phyloP scores from a whole-genome alignment of 1,284 basidiomycete species.

The Moesziomyces antarcticus region DNA sequence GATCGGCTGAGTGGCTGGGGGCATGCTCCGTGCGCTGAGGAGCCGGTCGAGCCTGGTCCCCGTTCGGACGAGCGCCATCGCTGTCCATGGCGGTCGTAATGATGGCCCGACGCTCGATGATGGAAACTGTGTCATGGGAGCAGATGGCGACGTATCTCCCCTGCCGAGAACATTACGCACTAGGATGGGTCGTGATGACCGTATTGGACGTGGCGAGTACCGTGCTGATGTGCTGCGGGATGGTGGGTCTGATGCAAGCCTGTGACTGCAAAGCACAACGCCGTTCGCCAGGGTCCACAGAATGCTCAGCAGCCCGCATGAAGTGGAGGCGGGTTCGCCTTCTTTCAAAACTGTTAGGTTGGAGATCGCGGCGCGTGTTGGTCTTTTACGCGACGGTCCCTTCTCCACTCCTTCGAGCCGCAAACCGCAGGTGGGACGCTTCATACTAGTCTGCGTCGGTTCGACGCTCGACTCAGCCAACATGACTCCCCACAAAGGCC shows the following conservation, averaged over 20 bases:
- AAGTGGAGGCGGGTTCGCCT: constrained; percentile 1
- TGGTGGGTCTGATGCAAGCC: neutral
- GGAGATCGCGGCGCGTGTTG: constrained; percentile 18
- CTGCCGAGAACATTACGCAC: too few relatives aligned
- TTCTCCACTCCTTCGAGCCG: too few relatives aligned
- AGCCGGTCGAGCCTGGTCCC: constrained; percentile 4
- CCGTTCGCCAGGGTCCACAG: constrained; percentile 7
- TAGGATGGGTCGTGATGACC: too few relatives aligned
- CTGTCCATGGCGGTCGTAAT: constrained; percentile 10
- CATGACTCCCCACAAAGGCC: too few relatives aligned
- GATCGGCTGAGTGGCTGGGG: constrained; percentile 19
- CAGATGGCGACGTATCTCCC: too few relatives aligned
- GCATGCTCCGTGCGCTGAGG: constrained; percentile 23
- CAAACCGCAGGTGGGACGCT: too few relatives aligned
- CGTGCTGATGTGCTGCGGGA: too few relatives aligned
- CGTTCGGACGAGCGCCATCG: neutral
- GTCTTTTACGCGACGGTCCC: constrained; percentile 27
- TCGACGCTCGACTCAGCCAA: too few relatives aligned
- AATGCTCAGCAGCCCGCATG: neutral
- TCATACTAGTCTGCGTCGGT: too few relatives aligned
- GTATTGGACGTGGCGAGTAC: too few relatives aligned
- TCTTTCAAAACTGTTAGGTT: constrained; percentile 1
- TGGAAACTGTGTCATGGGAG: neutral
- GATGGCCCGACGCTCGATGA: neutral
- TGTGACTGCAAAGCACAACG: neutral